These are phyloP conservation scores for Anthracocystis panici-leucophaei DNA, from an alignment of 1,284 basidiomycete genomes.

Conservation along the genomic window DNA sequence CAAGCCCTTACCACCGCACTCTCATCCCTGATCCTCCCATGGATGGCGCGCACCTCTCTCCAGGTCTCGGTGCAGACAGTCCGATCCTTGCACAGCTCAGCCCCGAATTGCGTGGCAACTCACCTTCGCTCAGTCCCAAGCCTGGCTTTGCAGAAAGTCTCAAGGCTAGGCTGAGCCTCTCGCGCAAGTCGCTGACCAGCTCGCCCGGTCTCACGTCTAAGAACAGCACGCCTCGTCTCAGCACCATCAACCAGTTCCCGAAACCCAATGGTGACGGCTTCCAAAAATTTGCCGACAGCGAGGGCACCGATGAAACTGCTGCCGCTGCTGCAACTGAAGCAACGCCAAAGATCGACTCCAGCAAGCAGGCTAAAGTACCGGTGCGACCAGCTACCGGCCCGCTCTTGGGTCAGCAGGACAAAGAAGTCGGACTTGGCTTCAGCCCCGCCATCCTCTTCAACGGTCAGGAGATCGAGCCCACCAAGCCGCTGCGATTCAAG, in stretches of 20 bases:
- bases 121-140: conserved; percentile 36
- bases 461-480: conserved; percentile 41
- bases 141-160: conserved; percentile 38
- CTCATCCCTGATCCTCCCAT: conserved; percentile 44
- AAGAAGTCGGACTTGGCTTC: conserved; percentile 22
- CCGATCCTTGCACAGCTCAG: conserved; percentile 46
- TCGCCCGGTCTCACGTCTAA: conserved; percentile 35
- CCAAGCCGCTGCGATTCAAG: conserved; percentile 37
- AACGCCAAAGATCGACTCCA: conserved; percentile 23
- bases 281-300: conserved; percentile 2
- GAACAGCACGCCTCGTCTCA: conserved; percentile 33
- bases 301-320: not conserved
- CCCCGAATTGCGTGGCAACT: conserved; percentile 29
- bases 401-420: conserved; percentile 12
- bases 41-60: conserved; percentile 33
- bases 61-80: conserved; percentile 42
- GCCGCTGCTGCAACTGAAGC: conserved; percentile 8
- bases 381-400: conserved; percentile 32
- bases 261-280: conserved; percentile 22
- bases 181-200: conserved; percentile 45
- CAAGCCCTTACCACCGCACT: conserved; percentile 44
- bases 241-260: conserved; percentile 37
- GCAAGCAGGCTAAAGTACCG: conserved; percentile 14
- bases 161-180: conserved; percentile 42
- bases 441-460: conserved; percentile 51